Conservation (phyloP, 192 early-diverging fungal genomes). For the Backusella mclennaniae region DNA sequence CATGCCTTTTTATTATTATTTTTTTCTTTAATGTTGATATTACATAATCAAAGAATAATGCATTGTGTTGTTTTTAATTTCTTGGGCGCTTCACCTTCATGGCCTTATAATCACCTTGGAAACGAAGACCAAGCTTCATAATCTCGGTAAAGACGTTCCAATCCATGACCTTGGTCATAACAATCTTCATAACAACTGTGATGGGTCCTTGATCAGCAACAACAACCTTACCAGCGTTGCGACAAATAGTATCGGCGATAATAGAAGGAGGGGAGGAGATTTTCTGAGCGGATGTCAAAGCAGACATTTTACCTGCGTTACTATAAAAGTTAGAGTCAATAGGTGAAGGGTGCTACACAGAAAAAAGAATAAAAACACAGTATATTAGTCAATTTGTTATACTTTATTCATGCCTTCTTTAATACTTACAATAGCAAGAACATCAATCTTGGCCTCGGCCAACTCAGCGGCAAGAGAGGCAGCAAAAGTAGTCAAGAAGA, state of each 20-base stretch:
- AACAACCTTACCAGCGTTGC: constrained; percentile 51
- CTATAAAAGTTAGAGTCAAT: constrained; percentile 57
- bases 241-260: constrained; percentile 55
- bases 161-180: constrained; percentile 49
- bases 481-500: constrained; percentile 55
- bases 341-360: constrained; percentile 48
- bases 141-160: constrained; percentile 60
- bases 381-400: background rate
- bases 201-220: constrained; percentile 50
- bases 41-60: background rate
- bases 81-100: constrained; percentile 38
- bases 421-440: constrained; percentile 46
- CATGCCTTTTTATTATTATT: background rate
- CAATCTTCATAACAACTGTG: constrained; percentile 47
- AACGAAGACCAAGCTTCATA: constrained; percentile 42
- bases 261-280: constrained; percentile 42
- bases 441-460: constrained; percentile 47
- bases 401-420: background rate
- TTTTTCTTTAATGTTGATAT: background rate
- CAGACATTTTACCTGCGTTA: constrained; percentile 49
- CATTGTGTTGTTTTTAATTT: background rate
- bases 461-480: constrained; percentile 54
- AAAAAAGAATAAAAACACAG: background rate
- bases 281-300: constrained; percentile 39
- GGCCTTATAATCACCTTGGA: constrained; percentile 47